Conservation (phyloP, 345 rosid genomes). For the Eucalyptus curtisii region DNA sequence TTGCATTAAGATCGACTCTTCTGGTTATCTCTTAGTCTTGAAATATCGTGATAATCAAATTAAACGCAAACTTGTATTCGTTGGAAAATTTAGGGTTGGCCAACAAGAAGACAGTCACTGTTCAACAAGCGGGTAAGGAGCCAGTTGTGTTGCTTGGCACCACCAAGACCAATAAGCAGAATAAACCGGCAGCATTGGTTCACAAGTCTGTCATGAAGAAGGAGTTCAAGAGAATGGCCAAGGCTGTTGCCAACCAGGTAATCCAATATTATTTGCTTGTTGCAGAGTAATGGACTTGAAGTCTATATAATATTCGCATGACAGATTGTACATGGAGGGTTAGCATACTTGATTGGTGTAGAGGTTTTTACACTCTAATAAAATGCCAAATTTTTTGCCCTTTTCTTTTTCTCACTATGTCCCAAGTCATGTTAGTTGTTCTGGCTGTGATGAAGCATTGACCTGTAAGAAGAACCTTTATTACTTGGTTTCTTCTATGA, state of each 20-base stretch:
- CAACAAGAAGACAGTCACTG: constrained; percentile 67
- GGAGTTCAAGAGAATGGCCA: constrained; percentile 50
- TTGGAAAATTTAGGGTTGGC: constrained; percentile 41
- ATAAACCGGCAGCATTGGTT: constrained; percentile 32
- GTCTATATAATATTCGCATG: neutral
- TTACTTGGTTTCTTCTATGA: constrained; percentile 26
- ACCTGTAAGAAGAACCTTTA: constrained; percentile 28
- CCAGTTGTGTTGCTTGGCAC: constrained; percentile 57
- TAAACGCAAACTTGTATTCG: neutral
- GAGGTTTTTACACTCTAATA: neutral
- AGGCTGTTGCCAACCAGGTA: constrained; percentile 56
- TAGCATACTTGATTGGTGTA: neutral
- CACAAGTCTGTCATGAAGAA: constrained; percentile 49
- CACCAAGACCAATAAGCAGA: constrained; percentile 65
- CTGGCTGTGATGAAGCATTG: constrained; percentile 38
- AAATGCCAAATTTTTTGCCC: neutral
- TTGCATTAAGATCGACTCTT: too few species aligned
- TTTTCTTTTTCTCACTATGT: neutral
- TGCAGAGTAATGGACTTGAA: neutral
- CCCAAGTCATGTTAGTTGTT: neutral
- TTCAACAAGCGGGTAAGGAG: constrained; percentile 55
- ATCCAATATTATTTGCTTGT: neutral
- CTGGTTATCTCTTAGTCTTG: too few species aligned
- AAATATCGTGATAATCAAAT: neutral
- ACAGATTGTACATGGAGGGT: neutral